phyloP scores from a whole-genome alignment of 2,329 filamentous ascomycete genomes.

The Berkeleyomyces rouxiae region DNA sequence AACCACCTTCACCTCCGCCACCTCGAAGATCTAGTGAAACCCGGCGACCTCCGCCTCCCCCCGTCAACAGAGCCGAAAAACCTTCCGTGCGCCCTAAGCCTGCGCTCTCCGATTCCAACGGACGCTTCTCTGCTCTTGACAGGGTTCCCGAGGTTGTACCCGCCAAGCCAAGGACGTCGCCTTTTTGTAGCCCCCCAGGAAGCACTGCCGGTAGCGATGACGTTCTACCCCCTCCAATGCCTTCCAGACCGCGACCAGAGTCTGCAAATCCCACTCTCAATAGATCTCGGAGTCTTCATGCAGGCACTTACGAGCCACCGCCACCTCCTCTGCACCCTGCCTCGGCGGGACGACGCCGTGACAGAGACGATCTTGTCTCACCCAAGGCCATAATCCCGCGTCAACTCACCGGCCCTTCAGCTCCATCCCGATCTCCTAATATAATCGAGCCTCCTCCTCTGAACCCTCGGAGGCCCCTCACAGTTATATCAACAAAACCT shows the following conservation, averaged over 20 bases:
- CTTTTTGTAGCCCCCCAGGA: constrained; percentile 73
- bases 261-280: constrained; percentile 8
- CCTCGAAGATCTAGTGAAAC: constrained; percentile 45
- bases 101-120: constrained; percentile 18
- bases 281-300: constrained; percentile 13
- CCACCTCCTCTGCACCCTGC: constrained; percentile 12
- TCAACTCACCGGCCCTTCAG: constrained; percentile 11
- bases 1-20: constrained; percentile 46
- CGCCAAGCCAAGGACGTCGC: constrained; percentile 39
- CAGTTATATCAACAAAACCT: constrained; percentile 8
- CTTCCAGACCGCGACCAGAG: constrained; percentile 14
- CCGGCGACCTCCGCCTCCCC: constrained; percentile 47
- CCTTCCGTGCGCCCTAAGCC: constrained; percentile 21
- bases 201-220: constrained; percentile 31
- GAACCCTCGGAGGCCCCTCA: constrained; percentile 3
- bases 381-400: constrained; percentile 5
- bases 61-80: constrained; percentile 64
- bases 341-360: constrained; percentile 4
- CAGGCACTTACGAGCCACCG: constrained; percentile 11
- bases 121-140: constrained; percentile 5
- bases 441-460: constrained; percentile 10
- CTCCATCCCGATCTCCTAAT: constrained; percentile 1
- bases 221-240: constrained; percentile 19
- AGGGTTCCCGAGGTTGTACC: constrained; percentile 10
- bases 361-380: constrained; percentile 6